Evolutionary conservation across 306 rosid genomes (phyloP).

Genomic region (Herpetospermum pedunculosum): DNA sequence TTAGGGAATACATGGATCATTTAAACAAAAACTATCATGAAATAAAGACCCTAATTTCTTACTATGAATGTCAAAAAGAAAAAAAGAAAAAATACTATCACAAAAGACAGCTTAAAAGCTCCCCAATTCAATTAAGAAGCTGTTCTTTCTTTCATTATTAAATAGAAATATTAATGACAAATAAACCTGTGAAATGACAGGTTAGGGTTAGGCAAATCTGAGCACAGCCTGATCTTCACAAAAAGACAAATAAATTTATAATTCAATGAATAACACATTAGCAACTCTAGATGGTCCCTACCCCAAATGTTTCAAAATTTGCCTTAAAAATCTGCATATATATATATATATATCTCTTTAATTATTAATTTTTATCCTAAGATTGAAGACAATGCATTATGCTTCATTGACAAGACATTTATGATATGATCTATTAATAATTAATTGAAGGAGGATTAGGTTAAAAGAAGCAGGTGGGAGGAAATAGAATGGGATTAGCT

Average conservation of each 20-base stretch:
- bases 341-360: not conserved
- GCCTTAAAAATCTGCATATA: not conserved
- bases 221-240: not conserved
- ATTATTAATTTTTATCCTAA: not conserved
- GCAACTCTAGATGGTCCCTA: conserved; percentile 3
- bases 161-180: not conserved
- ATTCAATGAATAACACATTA: not conserved
- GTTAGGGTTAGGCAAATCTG: not conserved
- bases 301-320: not conserved
- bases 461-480: conserved; percentile 2
- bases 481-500: not conserved
- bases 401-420: not conserved
- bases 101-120: not conserved
- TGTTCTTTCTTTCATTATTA: not conserved
- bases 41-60: not conserved
- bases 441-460: conserved; percentile 5
- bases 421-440: not conserved
- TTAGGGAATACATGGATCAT: not conserved
- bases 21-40: no score
- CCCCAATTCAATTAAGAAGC: not conserved
- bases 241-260: not conserved
- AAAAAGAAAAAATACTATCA: not conserved
- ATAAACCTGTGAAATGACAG: not conserved
- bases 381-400: not conserved
- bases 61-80: not conserved